Evolutionary conservation across 202 grass and related monocot species (phyloP).

Genomic region (Panicum hallii): DNA sequence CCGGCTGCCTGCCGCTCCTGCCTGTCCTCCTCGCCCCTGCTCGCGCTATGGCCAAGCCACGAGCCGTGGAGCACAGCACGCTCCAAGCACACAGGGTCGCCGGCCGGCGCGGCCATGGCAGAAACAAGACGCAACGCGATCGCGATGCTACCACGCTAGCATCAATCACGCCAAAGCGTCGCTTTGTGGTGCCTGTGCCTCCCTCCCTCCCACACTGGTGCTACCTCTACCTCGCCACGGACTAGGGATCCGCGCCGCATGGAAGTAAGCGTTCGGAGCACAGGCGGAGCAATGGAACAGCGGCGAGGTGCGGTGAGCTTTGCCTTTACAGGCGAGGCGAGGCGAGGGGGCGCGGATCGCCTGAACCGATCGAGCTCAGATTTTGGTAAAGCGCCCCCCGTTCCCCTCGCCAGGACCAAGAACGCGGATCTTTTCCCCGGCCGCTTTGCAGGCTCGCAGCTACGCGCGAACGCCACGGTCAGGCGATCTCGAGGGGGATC

Average conservation of each 20-base stretch:
- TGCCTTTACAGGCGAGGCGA: conserved; percentile 53
- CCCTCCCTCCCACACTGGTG: not conserved
- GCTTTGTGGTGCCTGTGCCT: conserved; percentile 19
- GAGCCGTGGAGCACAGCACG: not conserved
- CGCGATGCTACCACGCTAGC: not conserved
- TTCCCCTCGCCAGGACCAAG: conserved; percentile 42
- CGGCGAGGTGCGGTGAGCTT: conserved; percentile 35
- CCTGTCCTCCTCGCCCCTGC: not conserved
- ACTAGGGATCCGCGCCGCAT: conserved; percentile 49
- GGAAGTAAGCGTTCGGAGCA: conserved; percentile 15
- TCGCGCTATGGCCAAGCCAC: conserved; percentile 16
- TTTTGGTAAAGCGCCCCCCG: conserved; percentile 60
- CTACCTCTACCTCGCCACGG: not conserved
- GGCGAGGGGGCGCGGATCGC: conserved; percentile 28
- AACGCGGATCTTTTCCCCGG: conserved; percentile 31
- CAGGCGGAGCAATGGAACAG: not conserved
- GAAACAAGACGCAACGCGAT: not conserved
- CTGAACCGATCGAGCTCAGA: conserved; percentile 46
- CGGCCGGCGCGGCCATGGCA: not conserved
- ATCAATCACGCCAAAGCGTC: conserved; percentile 27
- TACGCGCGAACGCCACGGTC: not conserved
- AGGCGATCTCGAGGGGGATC: conserved; percentile 9
- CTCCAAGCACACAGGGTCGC: not conserved
- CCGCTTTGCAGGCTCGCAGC: conserved; percentile 35
- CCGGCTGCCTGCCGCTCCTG: not conserved